Evolutionary conservation across 441 rosid genomes (phyloP), one percentile per base, ranked within the genome.

Genomic region (Mallotus japonicus): DNA sequence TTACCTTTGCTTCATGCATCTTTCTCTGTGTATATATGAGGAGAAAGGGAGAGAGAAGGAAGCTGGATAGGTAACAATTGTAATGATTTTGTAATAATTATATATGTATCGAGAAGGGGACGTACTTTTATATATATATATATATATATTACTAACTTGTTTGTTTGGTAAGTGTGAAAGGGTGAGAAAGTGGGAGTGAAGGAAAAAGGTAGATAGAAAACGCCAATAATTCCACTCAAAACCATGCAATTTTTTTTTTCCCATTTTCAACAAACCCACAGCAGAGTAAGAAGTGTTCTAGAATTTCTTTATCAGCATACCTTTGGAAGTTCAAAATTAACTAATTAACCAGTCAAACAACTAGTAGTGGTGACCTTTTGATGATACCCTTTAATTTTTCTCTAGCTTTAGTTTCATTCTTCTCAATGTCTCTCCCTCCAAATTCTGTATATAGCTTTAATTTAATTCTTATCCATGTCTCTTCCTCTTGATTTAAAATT

Each of bases 191-290:
- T 53, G 54, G 74, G 72, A 69, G 63, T 53, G 78, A 73, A 73
- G 66, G 76, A 51, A 62, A 69, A 69, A 42, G 73, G 68, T 51
- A 40, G 19, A 69, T 32, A 71, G 81, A 79, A 86, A 76, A 81
- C 61, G 81, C 81, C 85, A 84, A 84, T 72, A 70, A 78, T 69
- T 40, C 67, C 82, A 76, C 87, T 81, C 62, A 86, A 76, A 74
- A 76, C 84, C 81, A 81, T 82, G 86, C 86, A 82, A 66, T 60
- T 40, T 54, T 51, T 51, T 51, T 51, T 51, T 10, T 69, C 54
- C 70, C 61, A 42, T 51, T 71, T 78, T 71, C 74, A 67, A 75
- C 68, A 65, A 76, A 67, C 70, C 75, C 9, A 44, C 8, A 6
- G 0, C 34, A 22, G 73, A 34, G 67, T 3, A 17, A 22, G 24